A percentile compares a stretch with the other conserved stretches of the same genome.
These are phyloP conservation scores for Retiboletus flavoniger DNA, from an alignment of 1,284 basidiomycete species.

Conservation along the genomic window DNA sequence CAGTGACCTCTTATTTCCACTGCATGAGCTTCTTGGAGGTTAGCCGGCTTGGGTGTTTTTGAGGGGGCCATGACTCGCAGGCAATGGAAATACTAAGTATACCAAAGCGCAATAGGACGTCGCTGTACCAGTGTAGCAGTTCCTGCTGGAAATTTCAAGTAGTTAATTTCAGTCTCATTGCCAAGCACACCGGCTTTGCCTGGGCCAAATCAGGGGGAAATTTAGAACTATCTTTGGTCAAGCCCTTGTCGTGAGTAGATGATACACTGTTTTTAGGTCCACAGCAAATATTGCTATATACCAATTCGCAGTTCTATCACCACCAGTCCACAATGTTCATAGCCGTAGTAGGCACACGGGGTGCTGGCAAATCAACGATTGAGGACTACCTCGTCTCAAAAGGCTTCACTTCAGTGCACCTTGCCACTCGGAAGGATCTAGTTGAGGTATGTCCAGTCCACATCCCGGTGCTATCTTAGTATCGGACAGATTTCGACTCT, in stretches of 20 bases:
- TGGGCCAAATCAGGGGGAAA: not conserved
- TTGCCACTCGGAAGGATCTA: constrained; percentile 18
- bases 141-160: not conserved
- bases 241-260: too few species aligned
- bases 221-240: not conserved
- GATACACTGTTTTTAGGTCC: not conserved
- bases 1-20: not conserved
- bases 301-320: not conserved
- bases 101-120: too few species aligned
- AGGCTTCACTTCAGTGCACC: constrained; percentile 52
- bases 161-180: not conserved
- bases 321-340: constrained; percentile 67
- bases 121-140: not conserved
- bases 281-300: not conserved
- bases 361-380: constrained; percentile 79
- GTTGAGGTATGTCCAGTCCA: constrained; percentile 13
- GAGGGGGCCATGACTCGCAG: not conserved
- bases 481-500: not conserved
- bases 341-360: constrained; percentile 81
- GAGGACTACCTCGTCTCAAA: constrained; percentile 66
- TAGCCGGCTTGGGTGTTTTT: not conserved
- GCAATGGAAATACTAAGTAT: too few species aligned
- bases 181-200: not conserved
- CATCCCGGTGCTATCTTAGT: not conserved
- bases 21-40: not conserved